Evolutionary conservation across 202 grass and related monocot genomes (phyloP).

Genomic region (Cymbopogon flexuosus): DNA sequence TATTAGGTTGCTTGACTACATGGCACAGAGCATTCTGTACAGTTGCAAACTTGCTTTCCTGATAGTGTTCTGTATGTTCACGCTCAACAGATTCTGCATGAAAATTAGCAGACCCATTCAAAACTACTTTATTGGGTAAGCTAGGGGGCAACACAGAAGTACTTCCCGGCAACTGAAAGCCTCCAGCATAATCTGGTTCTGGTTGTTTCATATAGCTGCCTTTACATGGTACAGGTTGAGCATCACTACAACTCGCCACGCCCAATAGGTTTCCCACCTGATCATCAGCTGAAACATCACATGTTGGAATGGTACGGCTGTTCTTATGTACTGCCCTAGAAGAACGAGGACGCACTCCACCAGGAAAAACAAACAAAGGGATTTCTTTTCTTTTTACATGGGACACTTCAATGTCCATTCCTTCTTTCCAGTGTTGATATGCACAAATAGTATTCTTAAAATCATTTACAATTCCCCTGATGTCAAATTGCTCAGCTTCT

Average conservation of each 20-base stretch:
- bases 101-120: slow-evolving; percentile 27
- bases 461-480: slow-evolving; percentile 79
- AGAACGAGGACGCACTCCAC: slow-evolving; percentile 50
- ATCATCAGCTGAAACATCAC: slow-evolving; percentile 38
- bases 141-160: slow-evolving; percentile 5
- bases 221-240: slow-evolving; percentile 17
- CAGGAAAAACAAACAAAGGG: slow-evolving; percentile 31
- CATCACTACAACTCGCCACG: slow-evolving; percentile 14
- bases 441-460: slow-evolving; percentile 57
- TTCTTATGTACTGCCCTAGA: slow-evolving; percentile 34
- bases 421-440: slow-evolving; percentile 42
- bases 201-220: slow-evolving; percentile 13
- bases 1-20: slow-evolving; percentile 29
- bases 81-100: slow-evolving; percentile 21
- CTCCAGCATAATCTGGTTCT: slow-evolving; percentile 9
- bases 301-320: slow-evolving; percentile 26
- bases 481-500: slow-evolving; percentile 79
- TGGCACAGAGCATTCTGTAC: slow-evolving; percentile 8
- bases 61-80: slow-evolving; percentile 28
- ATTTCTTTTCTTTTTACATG: slow-evolving; percentile 35
- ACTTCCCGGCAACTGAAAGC: slow-evolving; percentile 21
- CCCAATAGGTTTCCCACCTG: slow-evolving; percentile 33
- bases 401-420: slow-evolving; percentile 83
- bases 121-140: slow-evolving; percentile 28
- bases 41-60: slow-evolving; percentile 19